phyloP scores from a whole-genome alignment of 2,329 filamentous ascomycete species.

The Xylaria sp. region DNA sequence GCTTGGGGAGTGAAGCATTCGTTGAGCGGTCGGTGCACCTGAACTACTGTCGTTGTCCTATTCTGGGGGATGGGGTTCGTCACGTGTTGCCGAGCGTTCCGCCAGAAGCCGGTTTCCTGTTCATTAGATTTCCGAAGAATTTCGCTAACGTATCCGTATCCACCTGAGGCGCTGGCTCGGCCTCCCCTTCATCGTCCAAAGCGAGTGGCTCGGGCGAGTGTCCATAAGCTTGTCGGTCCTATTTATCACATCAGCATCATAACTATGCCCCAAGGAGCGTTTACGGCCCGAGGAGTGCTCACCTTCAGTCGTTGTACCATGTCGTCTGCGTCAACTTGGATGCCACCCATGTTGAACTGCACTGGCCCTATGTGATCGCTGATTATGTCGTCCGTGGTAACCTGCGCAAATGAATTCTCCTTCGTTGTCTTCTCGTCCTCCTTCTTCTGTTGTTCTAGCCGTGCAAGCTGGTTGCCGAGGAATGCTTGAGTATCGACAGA shows the following conservation, averaged over 20 bases:
- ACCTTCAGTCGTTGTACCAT: slow-evolving; percentile 89
- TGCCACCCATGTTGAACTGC: slow-evolving; percentile 98
- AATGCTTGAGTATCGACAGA: slow-evolving; percentile 81
- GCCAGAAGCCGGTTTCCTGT: slow-evolving; percentile 50
- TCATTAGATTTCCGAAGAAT: slow-evolving; percentile 66
- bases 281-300: slow-evolving; percentile 35
- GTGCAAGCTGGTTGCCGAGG: slow-evolving; percentile 73
- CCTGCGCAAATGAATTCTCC: slow-evolving; percentile 40
- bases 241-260: slow-evolving; percentile 33
- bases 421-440: slow-evolving; percentile 53
- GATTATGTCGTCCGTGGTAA: slow-evolving; percentile 49
- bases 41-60: slow-evolving; percentile 3
- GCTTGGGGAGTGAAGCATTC: background rate
- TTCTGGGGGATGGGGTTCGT: slow-evolving; percentile 1
- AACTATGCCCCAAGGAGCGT: background rate
- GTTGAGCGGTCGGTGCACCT: background rate
- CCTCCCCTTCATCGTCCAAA: slow-evolving; percentile 43
- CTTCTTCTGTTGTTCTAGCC: slow-evolving; percentile 71
- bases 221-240: slow-evolving; percentile 64
- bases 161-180: slow-evolving; percentile 49
- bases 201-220: slow-evolving; percentile 52
- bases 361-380: slow-evolving; percentile 91
- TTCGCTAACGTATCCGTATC: slow-evolving; percentile 64
- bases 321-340: slow-evolving; percentile 93
- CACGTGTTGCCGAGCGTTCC: slow-evolving; percentile 33